Conservation (phyloP, 2,329 filamentous ascomycete species). For the Ophiocordyceps camponoti-floridani region DNA sequence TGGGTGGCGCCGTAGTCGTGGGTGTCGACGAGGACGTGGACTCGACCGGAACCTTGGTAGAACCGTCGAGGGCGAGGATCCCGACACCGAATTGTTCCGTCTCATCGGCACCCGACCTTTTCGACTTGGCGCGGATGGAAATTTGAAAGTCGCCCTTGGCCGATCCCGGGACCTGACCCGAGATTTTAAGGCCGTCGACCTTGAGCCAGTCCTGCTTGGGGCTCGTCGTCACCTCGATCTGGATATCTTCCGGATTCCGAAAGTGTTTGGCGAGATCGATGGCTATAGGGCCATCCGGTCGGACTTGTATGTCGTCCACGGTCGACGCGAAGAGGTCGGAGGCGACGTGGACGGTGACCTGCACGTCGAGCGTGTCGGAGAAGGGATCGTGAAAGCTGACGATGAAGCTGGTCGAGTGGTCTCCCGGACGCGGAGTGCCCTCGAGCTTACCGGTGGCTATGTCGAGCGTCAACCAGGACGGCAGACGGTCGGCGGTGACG, state of each 20-base stretch:
- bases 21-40: conserved; percentile 8
- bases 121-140: conserved; percentile 15
- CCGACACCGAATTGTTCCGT: conserved; percentile 18
- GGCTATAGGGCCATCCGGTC: conserved; percentile 21
- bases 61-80: conserved; percentile 12
- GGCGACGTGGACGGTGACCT: conserved; percentile 22
- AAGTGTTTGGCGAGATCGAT: conserved; percentile 25
- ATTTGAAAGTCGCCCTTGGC: conserved; percentile 14
- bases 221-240: conserved; percentile 16
- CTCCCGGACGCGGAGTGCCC: conserved; percentile 44
- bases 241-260: conserved; percentile 17
- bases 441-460: conserved; percentile 38
- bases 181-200: conserved; percentile 18
- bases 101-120: conserved; percentile 14
- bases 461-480: conserved; percentile 55
- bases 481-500: conserved; percentile 32
- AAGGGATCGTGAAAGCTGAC: conserved; percentile 41
- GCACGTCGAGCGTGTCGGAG: conserved; percentile 38
- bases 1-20: conserved; percentile 7
- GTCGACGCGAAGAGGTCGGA: conserved; percentile 21
- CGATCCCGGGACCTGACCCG: conserved; percentile 20
- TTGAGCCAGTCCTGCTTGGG: conserved; percentile 24
- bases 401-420: conserved; percentile 42
- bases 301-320: conserved; percentile 20
- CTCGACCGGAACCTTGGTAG: conserved; percentile 7